Evolutionary conservation across 1,139 yeast species (phyloP).

Genomic region (Candida smagusa): DNA sequence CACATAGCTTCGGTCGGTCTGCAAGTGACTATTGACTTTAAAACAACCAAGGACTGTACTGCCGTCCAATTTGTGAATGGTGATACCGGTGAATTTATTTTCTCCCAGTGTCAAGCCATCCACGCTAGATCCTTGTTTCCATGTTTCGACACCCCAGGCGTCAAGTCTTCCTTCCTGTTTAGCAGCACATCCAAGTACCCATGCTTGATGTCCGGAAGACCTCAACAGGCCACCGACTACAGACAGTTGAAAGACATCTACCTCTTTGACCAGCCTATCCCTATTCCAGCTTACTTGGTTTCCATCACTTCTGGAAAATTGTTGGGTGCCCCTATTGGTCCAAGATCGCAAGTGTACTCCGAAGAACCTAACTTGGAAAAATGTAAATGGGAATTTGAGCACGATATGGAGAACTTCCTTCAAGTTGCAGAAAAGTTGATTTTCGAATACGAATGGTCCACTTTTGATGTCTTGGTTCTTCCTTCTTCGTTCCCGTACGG

Average conservation of each 20-base stretch:
- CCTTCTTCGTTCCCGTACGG: conserved; percentile 91
- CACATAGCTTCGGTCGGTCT: conserved; percentile 5
- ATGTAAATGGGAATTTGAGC: conserved; percentile 76
- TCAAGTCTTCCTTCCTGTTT: conserved; percentile 31
- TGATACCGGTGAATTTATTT: conserved; percentile 36
- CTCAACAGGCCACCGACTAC: conserved; percentile 10
- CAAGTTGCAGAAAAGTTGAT: conserved; percentile 75
- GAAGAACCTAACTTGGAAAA: conserved; percentile 69
- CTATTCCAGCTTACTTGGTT: conserved; percentile 81
- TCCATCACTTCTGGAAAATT: conserved; percentile 87
- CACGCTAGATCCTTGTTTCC: conserved; percentile 44
- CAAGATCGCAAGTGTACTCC: conserved; percentile 77
- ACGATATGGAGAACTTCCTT: conserved; percentile 78
- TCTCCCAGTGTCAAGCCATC: conserved; percentile 44
- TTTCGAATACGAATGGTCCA: conserved; percentile 84
- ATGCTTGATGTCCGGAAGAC: conserved; percentile 38
- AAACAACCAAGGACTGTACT: conserved; percentile 36
- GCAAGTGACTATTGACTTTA: conserved; percentile 20
- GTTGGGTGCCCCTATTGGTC: conserved; percentile 69
- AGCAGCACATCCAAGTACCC: conserved; percentile 30
- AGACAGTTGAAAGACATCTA: conserved; percentile 17
- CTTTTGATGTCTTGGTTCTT: conserved; percentile 75
- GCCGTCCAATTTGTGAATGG: conserved; percentile 41
- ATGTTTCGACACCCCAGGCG: conserved; percentile 43
- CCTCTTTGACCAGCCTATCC: conserved; percentile 67